These are phyloP conservation scores for Didymellaceae sp. DNA, from an alignment of 2,329 filamentous ascomycete genomes.

Conservation along the genomic window DNA sequence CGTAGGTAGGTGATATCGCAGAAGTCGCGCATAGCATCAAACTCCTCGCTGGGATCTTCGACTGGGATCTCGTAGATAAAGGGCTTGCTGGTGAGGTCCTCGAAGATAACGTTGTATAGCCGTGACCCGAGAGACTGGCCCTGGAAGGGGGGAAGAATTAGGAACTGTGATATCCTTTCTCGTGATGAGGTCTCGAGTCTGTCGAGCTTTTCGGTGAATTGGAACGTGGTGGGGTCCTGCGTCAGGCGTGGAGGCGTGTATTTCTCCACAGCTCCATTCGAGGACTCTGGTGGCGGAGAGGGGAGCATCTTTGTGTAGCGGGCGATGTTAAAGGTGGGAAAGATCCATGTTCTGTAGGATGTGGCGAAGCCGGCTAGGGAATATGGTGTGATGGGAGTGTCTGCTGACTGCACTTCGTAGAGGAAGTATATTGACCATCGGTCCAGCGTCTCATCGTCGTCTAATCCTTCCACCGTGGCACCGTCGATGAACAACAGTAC, in stretches of 20 bases:
- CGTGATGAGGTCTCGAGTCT: conserved; percentile 73
- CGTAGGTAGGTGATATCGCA: conserved; percentile 73
- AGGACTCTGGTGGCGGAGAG: conserved; percentile 37
- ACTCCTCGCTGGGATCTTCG: conserved; percentile 89
- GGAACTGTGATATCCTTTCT: conserved; percentile 88
- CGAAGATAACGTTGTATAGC: conserved; percentile 82
- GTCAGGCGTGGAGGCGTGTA: conserved; percentile 34
- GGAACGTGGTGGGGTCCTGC: conserved; percentile 38
- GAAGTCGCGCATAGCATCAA: conserved; percentile 79
- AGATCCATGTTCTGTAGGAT: conserved; percentile 82
- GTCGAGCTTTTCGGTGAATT: conserved; percentile 43
- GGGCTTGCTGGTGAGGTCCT: conserved; percentile 68
- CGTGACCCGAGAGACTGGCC: conserved; percentile 77
- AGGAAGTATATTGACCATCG: conserved; percentile 94
- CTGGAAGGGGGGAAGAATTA: conserved; percentile 89
- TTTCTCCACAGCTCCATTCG: conserved; percentile 51
- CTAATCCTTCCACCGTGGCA: conserved; percentile 75
- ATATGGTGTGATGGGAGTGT: conserved; percentile 58
- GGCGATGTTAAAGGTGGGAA: conserved; percentile 55
- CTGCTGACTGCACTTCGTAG: conserved; percentile 45
- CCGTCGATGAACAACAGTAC: conserved; percentile 91
- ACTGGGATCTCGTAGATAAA: conserved; percentile 85
- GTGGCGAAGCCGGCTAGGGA: conserved; percentile 88
- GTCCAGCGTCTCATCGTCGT: conserved; percentile 73
- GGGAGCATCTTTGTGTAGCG: conserved; percentile 45